A percentile compares a stretch with the other conserved stretches of the same genome.
phyloP scores from a whole-genome alignment of 192 early-diverging fungal genomes.

The Mortierella claussenii region DNA sequence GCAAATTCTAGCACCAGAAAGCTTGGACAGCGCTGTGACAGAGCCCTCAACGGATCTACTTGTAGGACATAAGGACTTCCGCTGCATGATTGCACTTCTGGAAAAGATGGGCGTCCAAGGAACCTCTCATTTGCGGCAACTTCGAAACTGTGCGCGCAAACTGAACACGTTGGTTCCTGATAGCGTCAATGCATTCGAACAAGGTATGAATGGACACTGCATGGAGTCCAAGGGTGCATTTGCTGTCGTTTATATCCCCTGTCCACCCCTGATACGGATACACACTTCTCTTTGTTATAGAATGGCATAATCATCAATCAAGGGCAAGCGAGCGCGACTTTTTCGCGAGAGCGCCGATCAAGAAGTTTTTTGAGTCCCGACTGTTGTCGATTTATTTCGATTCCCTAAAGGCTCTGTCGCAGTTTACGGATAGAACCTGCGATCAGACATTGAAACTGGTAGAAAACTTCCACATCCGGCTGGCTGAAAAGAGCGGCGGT shows the following conservation, averaged over 20 bases:
- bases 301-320: conserved; percentile 48
- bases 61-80: conserved; percentile 43
- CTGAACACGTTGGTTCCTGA: conserved; percentile 19
- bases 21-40: conserved; percentile 5
- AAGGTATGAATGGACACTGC: no score
- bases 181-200: conserved; percentile 39
- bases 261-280: not conserved
- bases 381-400: conserved; percentile 36
- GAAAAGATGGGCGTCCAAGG: conserved; percentile 38
- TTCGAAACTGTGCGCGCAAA: conserved; percentile 31
- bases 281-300: not conserved
- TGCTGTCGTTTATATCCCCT: not conserved
- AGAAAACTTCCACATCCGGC: conserved; percentile 19
- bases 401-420: conserved; percentile 14
- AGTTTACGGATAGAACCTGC: conserved; percentile 30
- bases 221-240: no score
- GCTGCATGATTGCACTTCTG: conserved; percentile 16
- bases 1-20: conserved; percentile 2
- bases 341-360: conserved; percentile 40
- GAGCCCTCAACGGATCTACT: conserved; percentile 15
- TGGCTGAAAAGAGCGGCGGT: conserved; percentile 8
- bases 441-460: conserved; percentile 20
- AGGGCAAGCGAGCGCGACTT: conserved; percentile 45
- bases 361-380: conserved; percentile 43
- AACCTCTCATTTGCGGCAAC: conserved; percentile 33